Percentiles rank a stretch among this genome's conserved stretches.
phyloP scores from a whole-genome alignment of 2,329 filamentous ascomycete species.

The Kalmusia sp. region DNA sequence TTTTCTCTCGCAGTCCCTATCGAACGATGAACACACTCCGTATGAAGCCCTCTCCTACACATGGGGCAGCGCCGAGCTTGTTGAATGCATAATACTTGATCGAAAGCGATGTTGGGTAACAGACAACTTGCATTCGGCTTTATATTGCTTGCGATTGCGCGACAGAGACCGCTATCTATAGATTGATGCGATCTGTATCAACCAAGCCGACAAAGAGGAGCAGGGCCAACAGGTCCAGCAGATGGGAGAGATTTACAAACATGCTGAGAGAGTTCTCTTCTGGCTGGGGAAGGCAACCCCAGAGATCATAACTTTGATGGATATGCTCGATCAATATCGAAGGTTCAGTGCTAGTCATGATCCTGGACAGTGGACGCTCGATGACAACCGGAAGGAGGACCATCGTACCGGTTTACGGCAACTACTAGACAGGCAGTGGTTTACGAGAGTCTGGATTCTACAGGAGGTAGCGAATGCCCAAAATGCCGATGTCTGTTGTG shows the following conservation, averaged over 20 bases:
- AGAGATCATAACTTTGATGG: constrained; percentile 16
- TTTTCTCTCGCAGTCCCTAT: constrained; percentile 12
- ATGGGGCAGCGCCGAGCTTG: constrained; percentile 15
- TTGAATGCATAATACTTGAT: constrained; percentile 14
- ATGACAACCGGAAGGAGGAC: constrained; percentile 10
- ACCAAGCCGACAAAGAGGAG: constrained; percentile 15
- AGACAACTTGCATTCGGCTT: constrained; percentile 16
- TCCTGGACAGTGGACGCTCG: not conserved
- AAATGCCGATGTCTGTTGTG: constrained; percentile 1
- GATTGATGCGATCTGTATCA: not conserved
- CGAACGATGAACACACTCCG: constrained; percentile 8
- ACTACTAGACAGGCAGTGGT: constrained; percentile 11
- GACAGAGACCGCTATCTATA: constrained; percentile 11
- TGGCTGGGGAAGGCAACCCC: constrained; percentile 27
- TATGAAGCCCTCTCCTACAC: constrained; percentile 26
- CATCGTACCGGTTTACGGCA: constrained; percentile 8
- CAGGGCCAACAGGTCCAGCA: constrained; percentile 27
- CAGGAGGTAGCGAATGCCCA: constrained; percentile 1
- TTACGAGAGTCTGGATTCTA: constrained; percentile 7
- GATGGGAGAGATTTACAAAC: constrained; percentile 26
- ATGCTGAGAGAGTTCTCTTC: constrained; percentile 28
- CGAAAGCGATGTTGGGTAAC: constrained; percentile 11
- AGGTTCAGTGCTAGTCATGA: not conserved
- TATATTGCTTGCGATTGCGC: constrained; percentile 8
- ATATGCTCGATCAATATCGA: constrained; percentile 13